Percentiles rank a stretch among this genome's conserved stretches.
Evolutionary conservation across 1,139 yeast species (phyloP).

Genomic region (Hansenula sp.): DNA sequence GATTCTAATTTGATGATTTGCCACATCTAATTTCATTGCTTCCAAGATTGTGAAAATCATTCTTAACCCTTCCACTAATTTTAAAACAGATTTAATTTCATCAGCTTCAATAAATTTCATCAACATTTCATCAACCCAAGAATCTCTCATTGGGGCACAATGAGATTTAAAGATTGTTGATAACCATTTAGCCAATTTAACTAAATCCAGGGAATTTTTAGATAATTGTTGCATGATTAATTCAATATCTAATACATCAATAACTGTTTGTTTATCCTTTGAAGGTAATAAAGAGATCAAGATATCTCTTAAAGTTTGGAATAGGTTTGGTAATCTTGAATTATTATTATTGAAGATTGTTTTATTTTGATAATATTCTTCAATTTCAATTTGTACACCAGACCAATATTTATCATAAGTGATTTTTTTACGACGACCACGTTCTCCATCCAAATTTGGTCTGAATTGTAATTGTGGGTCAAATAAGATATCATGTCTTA

Average conservation of each 20-base stretch:
- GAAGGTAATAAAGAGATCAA: constrained; percentile 72
- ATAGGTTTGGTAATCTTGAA: constrained; percentile 62
- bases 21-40: constrained; percentile 95
- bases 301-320: constrained; percentile 75
- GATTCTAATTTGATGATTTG: constrained; percentile 88
- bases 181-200: constrained; percentile 66
- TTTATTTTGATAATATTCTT: constrained; percentile 22
- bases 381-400: constrained; percentile 40
- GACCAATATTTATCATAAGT: constrained; percentile 83
- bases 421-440: constrained; percentile 75
- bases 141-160: constrained; percentile 95
- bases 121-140: constrained; percentile 85
- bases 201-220: constrained; percentile 66
- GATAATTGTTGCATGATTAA: constrained; percentile 71
- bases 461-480: constrained; percentile 92
- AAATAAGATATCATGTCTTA: constrained; percentile 88
- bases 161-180: constrained; percentile 70
- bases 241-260: constrained; percentile 75
- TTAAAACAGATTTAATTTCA: constrained; percentile 44
- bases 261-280: constrained; percentile 67
- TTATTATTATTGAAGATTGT: constrained; percentile 32
- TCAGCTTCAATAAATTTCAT: constrained; percentile 63
- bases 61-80: constrained; percentile 73
- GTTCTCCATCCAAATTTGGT: constrained; percentile 87
- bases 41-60: constrained; percentile 81